Conservation (phyloP, 2,329 filamentous ascomycete genomes). For the Leptosphaerulina australis region DNA sequence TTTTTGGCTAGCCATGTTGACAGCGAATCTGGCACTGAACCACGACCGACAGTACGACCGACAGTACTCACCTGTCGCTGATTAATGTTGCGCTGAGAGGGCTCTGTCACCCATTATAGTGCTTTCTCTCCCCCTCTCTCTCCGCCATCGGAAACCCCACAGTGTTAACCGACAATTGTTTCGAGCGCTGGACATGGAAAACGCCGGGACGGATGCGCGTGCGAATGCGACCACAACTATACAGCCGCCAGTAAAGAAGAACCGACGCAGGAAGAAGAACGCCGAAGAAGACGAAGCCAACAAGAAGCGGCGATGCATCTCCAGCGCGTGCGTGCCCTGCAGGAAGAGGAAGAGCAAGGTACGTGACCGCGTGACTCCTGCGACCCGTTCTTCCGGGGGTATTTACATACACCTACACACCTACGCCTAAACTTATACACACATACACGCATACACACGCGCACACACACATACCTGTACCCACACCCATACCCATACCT, state of each 20-base stretch:
- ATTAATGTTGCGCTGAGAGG: constrained; percentile 31
- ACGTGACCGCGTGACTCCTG: constrained; percentile 17
- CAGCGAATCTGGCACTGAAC: constrained; percentile 13
- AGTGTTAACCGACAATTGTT: constrained; percentile 17
- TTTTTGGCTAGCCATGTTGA: constrained; percentile 30
- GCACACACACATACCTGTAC: not conserved
- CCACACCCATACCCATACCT: not conserved
- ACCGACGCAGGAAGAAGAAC: constrained; percentile 44
- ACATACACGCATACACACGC: not conserved
- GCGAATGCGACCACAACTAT: constrained; percentile 10
- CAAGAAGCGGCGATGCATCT: constrained; percentile 53
- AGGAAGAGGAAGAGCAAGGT: constrained; percentile 51
- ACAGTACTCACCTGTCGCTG: constrained; percentile 23
- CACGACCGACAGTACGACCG: constrained; percentile 20
- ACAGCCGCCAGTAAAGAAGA: constrained; percentile 39
- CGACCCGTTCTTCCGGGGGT: constrained; percentile 3
- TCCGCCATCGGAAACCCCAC: constrained; percentile 28
- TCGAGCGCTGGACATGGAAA: constrained; percentile 24
- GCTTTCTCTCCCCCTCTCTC: no score
- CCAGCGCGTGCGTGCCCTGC: constrained; percentile 50
- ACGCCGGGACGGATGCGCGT: constrained; percentile 7
- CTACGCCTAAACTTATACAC: not conserved
- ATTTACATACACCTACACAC: not conserved
- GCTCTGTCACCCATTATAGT: constrained; percentile 17
- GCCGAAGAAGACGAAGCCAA: constrained; percentile 47